These are phyloP conservation scores for Candida multigemmis DNA, from an alignment of 805 yeast species.

Conservation along the genomic window DNA sequence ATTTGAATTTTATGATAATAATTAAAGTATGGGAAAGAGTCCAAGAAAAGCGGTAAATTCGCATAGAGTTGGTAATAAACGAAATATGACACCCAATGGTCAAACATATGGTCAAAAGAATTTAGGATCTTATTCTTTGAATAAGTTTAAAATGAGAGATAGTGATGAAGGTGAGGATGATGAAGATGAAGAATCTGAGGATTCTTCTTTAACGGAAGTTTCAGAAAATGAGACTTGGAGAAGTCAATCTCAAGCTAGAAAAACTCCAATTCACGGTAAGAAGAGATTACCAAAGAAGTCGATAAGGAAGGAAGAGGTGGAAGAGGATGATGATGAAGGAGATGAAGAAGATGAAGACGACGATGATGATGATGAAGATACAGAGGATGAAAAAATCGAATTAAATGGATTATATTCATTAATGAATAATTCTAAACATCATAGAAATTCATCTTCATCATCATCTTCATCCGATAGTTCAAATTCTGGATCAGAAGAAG, in stretches of 20 bases:
- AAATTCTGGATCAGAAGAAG: constrained; percentile 16
- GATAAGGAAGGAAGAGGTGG: constrained; percentile 6
- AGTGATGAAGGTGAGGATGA: constrained; percentile 1
- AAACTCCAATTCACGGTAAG: no score
- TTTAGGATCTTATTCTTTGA: no score
- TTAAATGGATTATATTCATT: constrained; percentile 14
- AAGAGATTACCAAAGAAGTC: no score
- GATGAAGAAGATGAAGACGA: constrained; percentile 7
- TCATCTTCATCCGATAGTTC: constrained; percentile 2
- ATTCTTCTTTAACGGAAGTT: no score
- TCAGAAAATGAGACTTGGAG: no score
- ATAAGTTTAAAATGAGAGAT: no score
- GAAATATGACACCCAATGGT: no score
- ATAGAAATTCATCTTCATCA: constrained; percentile 3
- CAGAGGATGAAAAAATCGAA: constrained; percentile 5
- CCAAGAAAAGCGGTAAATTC: constrained; percentile 2
- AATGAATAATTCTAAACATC: constrained; percentile 6
- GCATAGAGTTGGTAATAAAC: no score
- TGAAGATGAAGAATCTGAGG: constrained; percentile 11
- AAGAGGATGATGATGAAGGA: constrained; percentile 7
- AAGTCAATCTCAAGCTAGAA: no score
- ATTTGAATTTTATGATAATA: no score
- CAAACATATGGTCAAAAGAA: no score
- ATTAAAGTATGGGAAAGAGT: constrained; percentile 3
- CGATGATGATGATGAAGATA: constrained; percentile 5